phyloP scores from a whole-genome alignment of 202 grass and related monocot genomes.

The Panicum virgatum region DNA sequence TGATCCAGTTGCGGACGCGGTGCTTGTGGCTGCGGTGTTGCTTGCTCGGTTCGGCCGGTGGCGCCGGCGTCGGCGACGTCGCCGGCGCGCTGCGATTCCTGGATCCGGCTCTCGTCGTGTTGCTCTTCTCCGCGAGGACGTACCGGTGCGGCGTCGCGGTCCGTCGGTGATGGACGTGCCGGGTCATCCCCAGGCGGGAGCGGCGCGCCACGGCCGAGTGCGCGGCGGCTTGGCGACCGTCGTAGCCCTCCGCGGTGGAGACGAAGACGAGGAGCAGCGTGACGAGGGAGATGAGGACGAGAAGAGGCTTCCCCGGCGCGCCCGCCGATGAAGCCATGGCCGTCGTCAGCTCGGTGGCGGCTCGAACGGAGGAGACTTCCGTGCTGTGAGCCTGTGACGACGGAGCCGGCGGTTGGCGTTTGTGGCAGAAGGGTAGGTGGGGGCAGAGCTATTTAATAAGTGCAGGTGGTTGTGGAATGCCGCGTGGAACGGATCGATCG shows the following conservation, averaged over 20 bases:
- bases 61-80: neutral
- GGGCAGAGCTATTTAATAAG: slow-evolving; percentile 10
- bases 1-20: slow-evolving; percentile 61
- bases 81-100: slow-evolving; percentile 1
- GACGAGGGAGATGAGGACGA: neutral
- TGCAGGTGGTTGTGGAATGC: neutral
- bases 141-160: slow-evolving; percentile 24
- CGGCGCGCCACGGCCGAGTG: slow-evolving; percentile 9
- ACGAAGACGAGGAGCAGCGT: neutral
- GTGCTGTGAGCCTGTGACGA: too few relatives aligned
- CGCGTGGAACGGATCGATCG: neutral
- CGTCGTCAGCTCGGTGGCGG: neutral
- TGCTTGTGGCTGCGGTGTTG: slow-evolving; percentile 38
- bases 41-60: neutral
- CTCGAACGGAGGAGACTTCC: neutral
- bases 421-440: neutral
- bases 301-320: neutral
- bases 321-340: slow-evolving; percentile 6
- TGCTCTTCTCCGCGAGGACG: slow-evolving; percentile 37
- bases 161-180: slow-evolving; percentile 23
- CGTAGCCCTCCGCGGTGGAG: slow-evolving; percentile 15
- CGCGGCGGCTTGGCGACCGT: neutral
- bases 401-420: too few relatives aligned
- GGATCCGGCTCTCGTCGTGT: neutral
- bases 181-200: neutral